Evolutionary conservation across 2,329 filamentous ascomycete species (phyloP).

Genomic region (Phaeosphaeriaceae sp.): DNA sequence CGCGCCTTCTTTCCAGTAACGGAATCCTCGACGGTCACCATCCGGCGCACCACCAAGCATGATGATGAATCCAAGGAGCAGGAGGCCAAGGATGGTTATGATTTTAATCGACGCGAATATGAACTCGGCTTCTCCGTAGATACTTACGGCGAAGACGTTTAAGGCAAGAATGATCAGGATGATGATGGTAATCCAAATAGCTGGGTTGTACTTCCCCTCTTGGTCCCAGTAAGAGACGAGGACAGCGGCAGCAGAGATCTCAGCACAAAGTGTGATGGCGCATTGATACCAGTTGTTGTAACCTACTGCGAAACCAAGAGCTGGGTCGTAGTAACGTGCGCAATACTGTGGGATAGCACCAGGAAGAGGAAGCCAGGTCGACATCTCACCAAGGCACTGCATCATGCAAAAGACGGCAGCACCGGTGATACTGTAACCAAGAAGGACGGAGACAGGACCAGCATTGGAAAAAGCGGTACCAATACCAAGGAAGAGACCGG

Average conservation of each 20-base stretch:
- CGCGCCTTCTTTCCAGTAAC: conserved; percentile 72
- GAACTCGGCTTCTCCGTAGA: conserved; percentile 56
- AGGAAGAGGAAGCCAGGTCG: conserved; percentile 50
- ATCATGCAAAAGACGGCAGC: conserved; percentile 48
- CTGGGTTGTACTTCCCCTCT: conserved; percentile 34
- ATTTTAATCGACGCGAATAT: conserved; percentile 59
- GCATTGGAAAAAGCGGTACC: conserved; percentile 40
- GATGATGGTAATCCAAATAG: conserved; percentile 46
- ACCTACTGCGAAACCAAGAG: conserved; percentile 38
- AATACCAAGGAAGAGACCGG: conserved; percentile 46
- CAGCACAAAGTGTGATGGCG: conserved; percentile 44
- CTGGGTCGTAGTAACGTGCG: conserved; percentile 55
- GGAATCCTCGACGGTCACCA: conserved; percentile 60
- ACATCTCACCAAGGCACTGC: conserved; percentile 52
- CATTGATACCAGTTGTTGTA: conserved; percentile 41
- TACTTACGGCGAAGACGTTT: conserved; percentile 46
- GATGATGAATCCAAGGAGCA: conserved; percentile 40
- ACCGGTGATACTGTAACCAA: conserved; percentile 46
- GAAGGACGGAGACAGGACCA: conserved; percentile 45
- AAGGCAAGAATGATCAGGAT: conserved; percentile 42
- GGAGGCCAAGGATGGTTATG: conserved; percentile 43
- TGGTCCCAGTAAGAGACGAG: conserved; percentile 44
- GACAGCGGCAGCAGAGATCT: conserved; percentile 44
- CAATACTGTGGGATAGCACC: conserved; percentile 47
- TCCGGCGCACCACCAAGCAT: conserved; percentile 46